Evolutionary conservation across 1,284 basidiomycete species (phyloP).

Genomic region (Marasmius fiardii): DNA sequence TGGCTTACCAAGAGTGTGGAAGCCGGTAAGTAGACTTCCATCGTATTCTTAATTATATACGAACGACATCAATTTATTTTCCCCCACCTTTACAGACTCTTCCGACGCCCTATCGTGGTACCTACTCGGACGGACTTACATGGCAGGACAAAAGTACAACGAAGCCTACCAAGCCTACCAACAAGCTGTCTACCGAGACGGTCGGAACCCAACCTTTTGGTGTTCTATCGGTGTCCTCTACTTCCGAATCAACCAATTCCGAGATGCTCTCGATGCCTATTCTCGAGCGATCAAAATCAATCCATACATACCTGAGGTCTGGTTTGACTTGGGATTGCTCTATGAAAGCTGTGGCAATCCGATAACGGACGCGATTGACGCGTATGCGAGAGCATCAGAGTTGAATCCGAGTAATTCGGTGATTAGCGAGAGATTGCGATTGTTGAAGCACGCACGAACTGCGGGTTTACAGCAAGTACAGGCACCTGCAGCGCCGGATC

Average conservation of each 20-base stretch:
- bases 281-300: conserved; percentile 98
- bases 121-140: conserved; percentile 94
- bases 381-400: conserved; percentile 90
- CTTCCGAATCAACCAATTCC: conserved; percentile 99
- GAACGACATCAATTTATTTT: conserved; percentile 1
- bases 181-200: conserved; percentile 97
- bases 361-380: conserved; percentile 97
- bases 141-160: conserved; percentile 98
- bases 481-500: conserved; percentile 80
- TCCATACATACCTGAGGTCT: conserved; percentile 98
- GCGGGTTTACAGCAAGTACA: conserved; percentile 79
- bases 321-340: conserved; percentile 96
- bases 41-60: conserved; percentile 3
- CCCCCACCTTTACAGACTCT: conserved; percentile 57
- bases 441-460: conserved; percentile 80
- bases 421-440: conserved; percentile 74
- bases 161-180: conserved; percentile 99
- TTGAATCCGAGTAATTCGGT: conserved; percentile 80
- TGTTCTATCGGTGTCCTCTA: conserved; percentile 99
- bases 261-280: conserved; percentile 97
- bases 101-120: conserved; percentile 99
- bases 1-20: conserved; percentile 94
- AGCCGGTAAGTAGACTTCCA: conserved; percentile 59
- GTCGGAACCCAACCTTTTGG: conserved; percentile 99
- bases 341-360: conserved; percentile 99